Percentiles rank a stretch among this genome's conserved stretches.
These are phyloP conservation scores for Ceratobasidium sp. DNA, from an alignment of 1,284 basidiomycete genomes.

Conservation along the genomic window DNA sequence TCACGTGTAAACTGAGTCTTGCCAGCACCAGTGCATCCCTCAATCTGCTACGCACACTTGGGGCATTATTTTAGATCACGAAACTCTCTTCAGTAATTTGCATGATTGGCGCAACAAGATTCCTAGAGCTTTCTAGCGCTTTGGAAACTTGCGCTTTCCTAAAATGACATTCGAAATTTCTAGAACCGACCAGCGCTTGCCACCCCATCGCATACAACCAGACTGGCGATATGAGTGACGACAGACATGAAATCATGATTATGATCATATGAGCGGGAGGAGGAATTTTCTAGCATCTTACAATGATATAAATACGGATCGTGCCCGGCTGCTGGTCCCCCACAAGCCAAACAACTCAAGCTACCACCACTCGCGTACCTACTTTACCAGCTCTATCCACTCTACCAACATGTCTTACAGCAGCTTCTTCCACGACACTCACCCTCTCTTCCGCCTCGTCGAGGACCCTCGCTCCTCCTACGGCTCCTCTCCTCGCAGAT, in stretches of 20 bases:
- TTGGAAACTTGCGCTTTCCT: background rate
- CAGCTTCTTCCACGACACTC: constrained; percentile 37
- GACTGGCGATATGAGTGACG: background rate
- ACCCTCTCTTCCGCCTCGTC: constrained; percentile 39
- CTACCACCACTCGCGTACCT: background rate
- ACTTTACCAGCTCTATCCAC: constrained; percentile 1
- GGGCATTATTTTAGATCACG: background rate
- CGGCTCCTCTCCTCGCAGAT: constrained; percentile 8
- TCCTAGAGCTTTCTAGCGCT: constrained; percentile 10
- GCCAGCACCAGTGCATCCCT: background rate
- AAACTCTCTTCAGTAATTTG: background rate
- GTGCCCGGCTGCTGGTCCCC: background rate
- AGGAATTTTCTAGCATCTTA: constrained; percentile 19
- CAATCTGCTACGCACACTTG: background rate
- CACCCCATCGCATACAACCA: background rate
- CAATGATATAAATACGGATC: constrained; percentile 11
- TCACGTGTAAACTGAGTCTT: constrained; percentile 16
- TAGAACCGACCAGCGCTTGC: constrained; percentile 35
- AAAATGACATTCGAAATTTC: constrained; percentile 25
- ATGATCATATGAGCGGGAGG: background rate
- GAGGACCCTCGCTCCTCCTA: constrained; percentile 33
- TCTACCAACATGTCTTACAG: constrained; percentile 38
- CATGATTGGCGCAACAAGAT: background rate
- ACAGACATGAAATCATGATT: background rate
- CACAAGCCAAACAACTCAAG: constrained; percentile 1